A percentile compares a stretch with the other conserved stretches of the same genome.
phyloP scores from a whole-genome alignment of 495 filamentous ascomycete genomes.

The Xylaria curta region DNA sequence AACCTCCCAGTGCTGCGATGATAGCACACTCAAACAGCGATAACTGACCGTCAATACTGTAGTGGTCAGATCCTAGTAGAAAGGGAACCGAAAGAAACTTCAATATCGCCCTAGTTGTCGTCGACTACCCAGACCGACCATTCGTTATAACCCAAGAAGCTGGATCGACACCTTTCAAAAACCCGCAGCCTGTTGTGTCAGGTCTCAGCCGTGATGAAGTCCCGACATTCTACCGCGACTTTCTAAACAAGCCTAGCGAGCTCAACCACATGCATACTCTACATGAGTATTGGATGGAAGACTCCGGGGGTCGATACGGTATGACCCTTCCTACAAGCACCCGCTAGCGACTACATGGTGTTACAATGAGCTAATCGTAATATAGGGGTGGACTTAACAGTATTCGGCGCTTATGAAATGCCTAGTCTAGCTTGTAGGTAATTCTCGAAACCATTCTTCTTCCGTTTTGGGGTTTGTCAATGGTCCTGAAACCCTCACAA shows the following conservation, averaged over 20 bases:
- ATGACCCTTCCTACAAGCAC: not conserved
- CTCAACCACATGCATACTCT: constrained; percentile 50
- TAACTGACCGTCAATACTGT: not conserved
- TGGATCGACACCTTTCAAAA: constrained; percentile 47
- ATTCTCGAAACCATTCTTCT: not conserved
- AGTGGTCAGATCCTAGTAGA: constrained; percentile 42
- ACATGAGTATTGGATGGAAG: constrained; percentile 56
- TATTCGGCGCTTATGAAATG: constrained; percentile 49
- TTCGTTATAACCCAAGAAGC: constrained; percentile 47
- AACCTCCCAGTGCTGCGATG: not conserved
- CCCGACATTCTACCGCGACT: constrained; percentile 48
- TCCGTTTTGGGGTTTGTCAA: not conserved
- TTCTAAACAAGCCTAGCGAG: constrained; percentile 48
- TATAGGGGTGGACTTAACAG: constrained; percentile 47
- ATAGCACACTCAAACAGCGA: not conserved
- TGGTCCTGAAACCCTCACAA: not conserved
- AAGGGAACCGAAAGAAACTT: constrained; percentile 45
- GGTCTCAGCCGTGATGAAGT: constrained; percentile 43
- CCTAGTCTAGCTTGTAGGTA: constrained; percentile 37
- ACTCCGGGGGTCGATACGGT: constrained; percentile 49
- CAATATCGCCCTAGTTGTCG: constrained; percentile 52
- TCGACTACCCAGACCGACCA: constrained; percentile 47
- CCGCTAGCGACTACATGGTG: too few species aligned
- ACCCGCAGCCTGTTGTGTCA: constrained; percentile 42
- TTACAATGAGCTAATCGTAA: constrained; percentile 1